Conservation (phyloP, 306 rosid genomes). For the Malus sieversii region DNA sequence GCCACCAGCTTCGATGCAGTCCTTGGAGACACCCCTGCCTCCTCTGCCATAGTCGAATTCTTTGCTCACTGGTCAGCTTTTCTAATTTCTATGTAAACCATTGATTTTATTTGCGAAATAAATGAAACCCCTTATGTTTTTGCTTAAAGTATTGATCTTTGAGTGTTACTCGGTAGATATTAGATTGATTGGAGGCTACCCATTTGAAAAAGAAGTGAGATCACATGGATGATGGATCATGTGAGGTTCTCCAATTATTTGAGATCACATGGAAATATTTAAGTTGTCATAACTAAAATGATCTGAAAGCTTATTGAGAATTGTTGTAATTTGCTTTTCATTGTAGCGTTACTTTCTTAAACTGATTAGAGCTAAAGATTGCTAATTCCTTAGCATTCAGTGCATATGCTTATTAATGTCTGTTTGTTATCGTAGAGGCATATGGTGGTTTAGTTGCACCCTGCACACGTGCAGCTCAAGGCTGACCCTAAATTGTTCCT, state of each 20-base stretch:
- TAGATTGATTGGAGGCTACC: neutral
- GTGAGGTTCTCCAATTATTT: too few relatives aligned
- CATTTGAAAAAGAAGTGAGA: neutral
- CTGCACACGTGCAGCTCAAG: neutral
- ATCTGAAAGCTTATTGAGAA: neutral
- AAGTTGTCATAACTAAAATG: too few relatives aligned
- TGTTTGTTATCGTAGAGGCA: neutral
- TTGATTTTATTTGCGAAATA: neutral
- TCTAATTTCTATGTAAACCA: neutral
- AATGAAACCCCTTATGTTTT: neutral
- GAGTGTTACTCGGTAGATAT: neutral
- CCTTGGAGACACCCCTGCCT: slow-evolving; percentile 69
- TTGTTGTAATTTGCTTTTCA: neutral
- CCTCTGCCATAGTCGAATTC: slow-evolving; percentile 75
- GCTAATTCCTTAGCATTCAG: too few relatives aligned
- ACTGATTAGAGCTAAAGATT: neutral
- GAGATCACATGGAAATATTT: too few relatives aligned
- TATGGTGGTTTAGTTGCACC: neutral
- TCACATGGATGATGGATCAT: too few relatives aligned
- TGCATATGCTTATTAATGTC: too few relatives aligned
- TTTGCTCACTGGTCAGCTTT: slow-evolving; percentile 75
- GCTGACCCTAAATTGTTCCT: neutral
- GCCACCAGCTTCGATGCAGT: slow-evolving; percentile 63
- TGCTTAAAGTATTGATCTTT: neutral
- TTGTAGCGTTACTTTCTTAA: neutral